These are phyloP conservation scores for Boletus patriciae DNA, from an alignment of 768 basidiomycete species.

Conservation along the genomic window DNA sequence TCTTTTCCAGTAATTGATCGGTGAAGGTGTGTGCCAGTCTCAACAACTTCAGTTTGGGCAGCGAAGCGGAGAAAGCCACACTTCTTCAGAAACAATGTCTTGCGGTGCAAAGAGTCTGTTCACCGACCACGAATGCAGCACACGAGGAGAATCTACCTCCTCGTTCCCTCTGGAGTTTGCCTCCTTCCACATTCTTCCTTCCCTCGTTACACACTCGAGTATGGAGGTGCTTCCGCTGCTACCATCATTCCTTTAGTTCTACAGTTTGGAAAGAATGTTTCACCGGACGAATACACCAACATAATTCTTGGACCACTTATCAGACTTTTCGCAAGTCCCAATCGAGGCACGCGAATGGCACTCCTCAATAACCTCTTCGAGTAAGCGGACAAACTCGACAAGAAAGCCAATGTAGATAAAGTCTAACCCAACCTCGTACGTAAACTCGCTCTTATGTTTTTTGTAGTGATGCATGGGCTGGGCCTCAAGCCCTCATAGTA, in stretches of 20 bases:
- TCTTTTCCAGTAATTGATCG: constrained; percentile 79
- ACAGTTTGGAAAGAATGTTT: constrained; percentile 69
- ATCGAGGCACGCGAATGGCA: constrained; percentile 93
- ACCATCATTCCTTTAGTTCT: constrained; percentile 82
- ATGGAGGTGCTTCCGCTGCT: constrained; percentile 72
- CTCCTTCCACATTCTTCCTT: constrained; percentile 83
- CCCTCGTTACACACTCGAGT: constrained; percentile 75
- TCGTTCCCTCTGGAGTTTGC: constrained; percentile 87
- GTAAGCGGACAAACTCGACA: constrained; percentile 85
- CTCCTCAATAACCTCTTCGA: constrained; percentile 81
- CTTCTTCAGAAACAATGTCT: constrained; percentile 48
- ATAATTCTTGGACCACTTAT: constrained; percentile 75
- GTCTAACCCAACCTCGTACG: constrained; percentile 91
- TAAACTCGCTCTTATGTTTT: background rate
- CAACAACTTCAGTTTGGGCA: constrained; percentile 78
- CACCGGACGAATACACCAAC: constrained; percentile 67
- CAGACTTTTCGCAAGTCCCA: constrained; percentile 83
- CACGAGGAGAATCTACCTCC: constrained; percentile 73
- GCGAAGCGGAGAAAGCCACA: constrained; percentile 74
- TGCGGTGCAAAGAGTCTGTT: background rate
- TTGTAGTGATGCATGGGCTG: too few relatives aligned
- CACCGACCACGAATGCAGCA: constrained; percentile 41
- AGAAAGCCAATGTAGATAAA: constrained; percentile 79
- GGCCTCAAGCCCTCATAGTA: too few relatives aligned
- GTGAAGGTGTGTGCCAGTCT: constrained; percentile 83